Conservation (phyloP, 164 flowering plant species). For the Stephania cephalantha region DNA sequence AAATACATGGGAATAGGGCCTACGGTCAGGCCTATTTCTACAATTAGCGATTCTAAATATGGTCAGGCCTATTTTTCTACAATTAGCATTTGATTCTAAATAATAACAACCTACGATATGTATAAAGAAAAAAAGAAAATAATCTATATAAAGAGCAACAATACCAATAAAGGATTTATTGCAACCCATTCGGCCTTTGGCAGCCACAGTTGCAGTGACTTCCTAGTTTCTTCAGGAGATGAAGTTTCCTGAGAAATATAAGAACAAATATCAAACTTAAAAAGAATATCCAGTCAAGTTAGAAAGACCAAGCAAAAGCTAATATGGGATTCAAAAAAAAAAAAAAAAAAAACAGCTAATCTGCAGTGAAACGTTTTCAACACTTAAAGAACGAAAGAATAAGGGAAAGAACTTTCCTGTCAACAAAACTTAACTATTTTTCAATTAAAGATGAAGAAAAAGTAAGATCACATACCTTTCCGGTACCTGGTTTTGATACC, state of each 20-base stretch:
- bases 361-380: not conserved
- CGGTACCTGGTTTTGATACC: constrained; percentile 68
- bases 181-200: constrained; percentile 96
- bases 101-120: not conserved
- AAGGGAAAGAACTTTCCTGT: not conserved
- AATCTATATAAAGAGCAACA: not conserved
- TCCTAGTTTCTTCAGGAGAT: constrained; percentile 90
- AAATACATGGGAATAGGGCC: not conserved
- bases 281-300: not conserved
- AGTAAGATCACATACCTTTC: constrained; percentile 42
- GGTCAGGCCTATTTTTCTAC: not conserved
- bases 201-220: constrained; percentile 78
- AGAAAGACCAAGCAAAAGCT: not conserved
- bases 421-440: not conserved
- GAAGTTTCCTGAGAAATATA: constrained; percentile 51
- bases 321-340: too few species aligned
- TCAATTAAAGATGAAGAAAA: too few species aligned
- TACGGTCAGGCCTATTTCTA: not conserved
- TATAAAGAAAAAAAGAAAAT: too few species aligned
- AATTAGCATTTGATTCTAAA: too few species aligned
- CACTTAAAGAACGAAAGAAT: too few species aligned
- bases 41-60: too few species aligned
- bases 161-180: constrained; percentile 92
- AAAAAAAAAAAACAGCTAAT: not conserved
- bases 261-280: not conserved